phyloP scores from a whole-genome alignment of 495 filamentous ascomycete species.

The Copromyces sp. region DNA sequence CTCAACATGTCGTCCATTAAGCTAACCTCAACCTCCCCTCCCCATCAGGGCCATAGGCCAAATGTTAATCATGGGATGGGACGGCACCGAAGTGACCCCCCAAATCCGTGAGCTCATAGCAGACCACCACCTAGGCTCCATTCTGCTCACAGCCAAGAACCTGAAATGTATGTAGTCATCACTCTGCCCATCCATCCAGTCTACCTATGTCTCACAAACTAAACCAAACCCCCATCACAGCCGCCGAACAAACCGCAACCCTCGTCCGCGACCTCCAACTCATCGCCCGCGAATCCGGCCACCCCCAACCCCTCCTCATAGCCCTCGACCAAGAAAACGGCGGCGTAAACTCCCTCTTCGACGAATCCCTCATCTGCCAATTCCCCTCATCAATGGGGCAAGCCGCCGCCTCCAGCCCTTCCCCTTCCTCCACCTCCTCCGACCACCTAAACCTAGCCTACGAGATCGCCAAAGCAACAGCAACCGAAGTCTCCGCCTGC shows the following conservation, averaged over 20 bases:
- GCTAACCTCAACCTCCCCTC: slow-evolving; percentile 1
- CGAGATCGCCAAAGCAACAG: slow-evolving; percentile 76
- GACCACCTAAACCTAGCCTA: slow-evolving; percentile 54
- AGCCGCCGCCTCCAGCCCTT: slow-evolving; percentile 62
- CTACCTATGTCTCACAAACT: neutral
- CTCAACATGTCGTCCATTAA: neutral
- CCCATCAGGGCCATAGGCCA: slow-evolving; percentile 59
- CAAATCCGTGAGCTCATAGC: slow-evolving; percentile 79
- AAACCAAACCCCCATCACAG: slow-evolving; percentile 32
- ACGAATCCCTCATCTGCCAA: slow-evolving; percentile 83
- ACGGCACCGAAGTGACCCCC: slow-evolving; percentile 77
- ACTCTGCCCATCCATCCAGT: neutral
- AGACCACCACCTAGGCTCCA: slow-evolving; percentile 65
- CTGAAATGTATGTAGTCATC: slow-evolving; percentile 73
- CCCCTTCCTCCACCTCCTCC: no score
- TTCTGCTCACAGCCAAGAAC: slow-evolving; percentile 82
- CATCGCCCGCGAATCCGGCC: slow-evolving; percentile 75
- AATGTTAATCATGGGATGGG: slow-evolving; percentile 93
- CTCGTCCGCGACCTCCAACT: slow-evolving; percentile 79
- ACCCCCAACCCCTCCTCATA: slow-evolving; percentile 74
- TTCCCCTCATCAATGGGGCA: slow-evolving; percentile 89
- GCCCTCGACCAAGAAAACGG: slow-evolving; percentile 91
- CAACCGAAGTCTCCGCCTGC: slow-evolving; percentile 73
- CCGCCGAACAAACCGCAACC: slow-evolving; percentile 71
- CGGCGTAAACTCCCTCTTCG: slow-evolving; percentile 85